phyloP scores from a whole-genome alignment of 2,329 filamentous ascomycete species.

The Cordyceps militaris region DNA sequence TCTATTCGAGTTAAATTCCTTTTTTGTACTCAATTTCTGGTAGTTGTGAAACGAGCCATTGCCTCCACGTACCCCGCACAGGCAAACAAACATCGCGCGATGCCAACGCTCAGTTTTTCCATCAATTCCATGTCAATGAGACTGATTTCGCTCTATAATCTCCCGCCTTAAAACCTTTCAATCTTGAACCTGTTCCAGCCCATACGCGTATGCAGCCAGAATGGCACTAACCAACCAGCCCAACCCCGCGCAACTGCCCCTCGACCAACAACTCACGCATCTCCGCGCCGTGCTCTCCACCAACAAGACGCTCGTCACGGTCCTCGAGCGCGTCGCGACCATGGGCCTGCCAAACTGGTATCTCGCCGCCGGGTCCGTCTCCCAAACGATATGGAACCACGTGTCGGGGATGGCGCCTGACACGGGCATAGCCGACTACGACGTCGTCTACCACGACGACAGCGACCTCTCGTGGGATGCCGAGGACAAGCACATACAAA shows the following conservation, averaged over 20 bases:
- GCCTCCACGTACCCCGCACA: neutral
- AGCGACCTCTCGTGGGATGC: conserved; percentile 30
- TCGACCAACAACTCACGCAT: conserved; percentile 20
- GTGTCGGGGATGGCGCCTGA: conserved; percentile 23
- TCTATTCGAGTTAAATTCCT: too few relatives aligned
- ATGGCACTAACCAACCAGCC: neutral
- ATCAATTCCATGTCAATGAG: too few relatives aligned
- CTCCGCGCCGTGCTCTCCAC: conserved; percentile 20
- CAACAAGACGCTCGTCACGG: conserved; percentile 23
- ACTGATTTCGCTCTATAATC: too few relatives aligned
- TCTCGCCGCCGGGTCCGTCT: conserved; percentile 28
- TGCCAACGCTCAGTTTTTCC: too few relatives aligned
- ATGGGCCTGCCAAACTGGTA: conserved; percentile 29
- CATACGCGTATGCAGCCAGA: neutral
- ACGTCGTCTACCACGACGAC: conserved; percentile 29
- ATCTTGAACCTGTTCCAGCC: neutral
- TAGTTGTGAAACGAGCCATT: too few relatives aligned
- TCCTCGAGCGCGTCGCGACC: conserved; percentile 21
- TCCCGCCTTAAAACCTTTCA: neutral
- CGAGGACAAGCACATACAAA: conserved; percentile 28
- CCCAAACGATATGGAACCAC: conserved; percentile 33
- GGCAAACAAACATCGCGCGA: neutral
- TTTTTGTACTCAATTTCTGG: too few relatives aligned
- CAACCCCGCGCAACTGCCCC: conserved; percentile 21
- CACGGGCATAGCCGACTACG: conserved; percentile 31